Evolutionary conservation across 208 protist genomes (phyloP).

Genomic region (Tritrichomonas musculus): DNA sequence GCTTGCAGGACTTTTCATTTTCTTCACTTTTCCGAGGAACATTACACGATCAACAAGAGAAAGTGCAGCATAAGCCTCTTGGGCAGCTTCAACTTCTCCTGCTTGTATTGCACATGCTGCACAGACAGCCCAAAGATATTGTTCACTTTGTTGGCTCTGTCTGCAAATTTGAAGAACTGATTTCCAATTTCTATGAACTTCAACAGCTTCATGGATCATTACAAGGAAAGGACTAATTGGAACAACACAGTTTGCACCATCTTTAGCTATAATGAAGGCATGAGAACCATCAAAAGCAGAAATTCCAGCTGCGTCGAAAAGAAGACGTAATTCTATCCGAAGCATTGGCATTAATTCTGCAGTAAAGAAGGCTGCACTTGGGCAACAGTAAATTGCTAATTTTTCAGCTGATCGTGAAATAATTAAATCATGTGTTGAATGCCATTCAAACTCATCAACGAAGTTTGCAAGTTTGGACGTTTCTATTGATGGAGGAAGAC

Average conservation of each 20-base stretch:
- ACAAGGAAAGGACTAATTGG: neutral
- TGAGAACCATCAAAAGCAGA: neutral
- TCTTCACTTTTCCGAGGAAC: slow-evolving; percentile 35
- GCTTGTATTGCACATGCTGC: slow-evolving; percentile 35
- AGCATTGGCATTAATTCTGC: neutral
- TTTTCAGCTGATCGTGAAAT: neutral
- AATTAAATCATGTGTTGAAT: slow-evolving; percentile 15
- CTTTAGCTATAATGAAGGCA: neutral
- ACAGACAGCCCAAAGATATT: slow-evolving; percentile 35
- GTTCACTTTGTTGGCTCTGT: neutral
- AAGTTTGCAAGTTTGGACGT: neutral
- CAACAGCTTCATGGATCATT: slow-evolving; percentile 3
- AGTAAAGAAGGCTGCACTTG: neutral
- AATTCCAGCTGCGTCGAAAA: neutral
- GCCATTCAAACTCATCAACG: slow-evolving; percentile 9
- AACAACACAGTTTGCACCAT: neutral
- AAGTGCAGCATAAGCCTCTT: slow-evolving; percentile 37
- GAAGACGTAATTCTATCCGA: neutral
- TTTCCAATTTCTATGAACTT: slow-evolving; percentile 20
- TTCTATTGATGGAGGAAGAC: neutral
- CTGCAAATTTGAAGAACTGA: slow-evolving; percentile 11
- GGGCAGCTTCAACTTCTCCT: slow-evolving; percentile 37
- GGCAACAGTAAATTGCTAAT: neutral
- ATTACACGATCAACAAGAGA: slow-evolving; percentile 34
- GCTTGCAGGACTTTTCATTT: slow-evolving; percentile 22